Conservation (phyloP, 2,329 filamentous ascomycete genomes). For the Aspergillus pseudotamarii region DNA sequence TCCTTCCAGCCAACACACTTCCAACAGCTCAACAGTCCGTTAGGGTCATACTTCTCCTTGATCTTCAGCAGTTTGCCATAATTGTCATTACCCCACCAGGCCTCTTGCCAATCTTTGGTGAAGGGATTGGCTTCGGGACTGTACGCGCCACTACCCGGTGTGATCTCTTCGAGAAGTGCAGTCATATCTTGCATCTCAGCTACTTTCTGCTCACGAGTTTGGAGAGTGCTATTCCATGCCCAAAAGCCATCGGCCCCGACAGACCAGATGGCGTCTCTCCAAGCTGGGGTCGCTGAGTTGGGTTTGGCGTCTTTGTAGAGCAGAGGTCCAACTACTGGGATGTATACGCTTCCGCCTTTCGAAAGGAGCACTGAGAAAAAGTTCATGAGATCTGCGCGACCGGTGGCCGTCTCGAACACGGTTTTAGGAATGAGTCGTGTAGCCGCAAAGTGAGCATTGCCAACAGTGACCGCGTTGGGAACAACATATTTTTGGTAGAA, state of each 20-base stretch:
- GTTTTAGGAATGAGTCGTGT: constrained; percentile 22
- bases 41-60: constrained; percentile 26
- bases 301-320: constrained; percentile 19
- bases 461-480: constrained; percentile 19
- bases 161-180: constrained; percentile 16
- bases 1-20: constrained; percentile 24
- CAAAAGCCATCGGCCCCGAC: constrained; percentile 14
- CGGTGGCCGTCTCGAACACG: constrained; percentile 17
- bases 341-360: constrained; percentile 15
- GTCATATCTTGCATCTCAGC: constrained; percentile 14
- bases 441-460: constrained; percentile 19
- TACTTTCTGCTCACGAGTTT: constrained; percentile 11
- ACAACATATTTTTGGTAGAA: constrained; percentile 23
- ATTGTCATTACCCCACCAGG: constrained; percentile 22
- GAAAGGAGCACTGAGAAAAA: constrained; percentile 13
- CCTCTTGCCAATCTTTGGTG: constrained; percentile 20
- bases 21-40: constrained; percentile 19
- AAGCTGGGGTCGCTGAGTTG: constrained; percentile 21
- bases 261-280: constrained; percentile 23
- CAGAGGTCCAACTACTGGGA: constrained; percentile 19
- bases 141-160: constrained; percentile 22
- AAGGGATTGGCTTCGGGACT: constrained; percentile 23
- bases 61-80: constrained; percentile 19
- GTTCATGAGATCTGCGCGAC: constrained; percentile 16
- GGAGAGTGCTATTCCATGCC: constrained; percentile 21